Evolutionary conservation across 2,329 filamentous ascomycete species (phyloP).

Genomic region (Aspergillus proliferans): DNA sequence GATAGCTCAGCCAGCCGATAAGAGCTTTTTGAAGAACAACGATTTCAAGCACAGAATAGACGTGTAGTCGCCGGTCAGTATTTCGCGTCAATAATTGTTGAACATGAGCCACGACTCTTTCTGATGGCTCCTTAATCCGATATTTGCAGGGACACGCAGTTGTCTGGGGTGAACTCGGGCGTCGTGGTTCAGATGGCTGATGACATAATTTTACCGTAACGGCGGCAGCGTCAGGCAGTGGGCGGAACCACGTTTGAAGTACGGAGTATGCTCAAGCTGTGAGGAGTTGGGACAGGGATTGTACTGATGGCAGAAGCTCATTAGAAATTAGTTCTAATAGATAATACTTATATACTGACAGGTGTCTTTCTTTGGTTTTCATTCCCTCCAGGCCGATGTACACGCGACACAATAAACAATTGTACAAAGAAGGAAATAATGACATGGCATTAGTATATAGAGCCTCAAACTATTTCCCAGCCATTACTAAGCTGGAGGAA

Average conservation of each 20-base stretch:
- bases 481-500: slow-evolving; percentile 67
- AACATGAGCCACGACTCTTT: neutral
- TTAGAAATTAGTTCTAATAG: too few species aligned
- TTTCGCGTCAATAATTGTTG: too few species aligned
- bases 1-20: slow-evolving; percentile 6
- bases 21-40: neutral
- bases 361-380: neutral
- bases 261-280: neutral
- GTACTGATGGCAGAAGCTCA: too few species aligned
- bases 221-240: slow-evolving; percentile 13
- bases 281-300: neutral
- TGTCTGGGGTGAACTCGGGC: slow-evolving; percentile 5
- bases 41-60: neutral
- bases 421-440: too few species aligned
- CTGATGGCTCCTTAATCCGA: slow-evolving; percentile 3
- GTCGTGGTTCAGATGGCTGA: slow-evolving; percentile 14
- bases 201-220: slow-evolving; percentile 23
- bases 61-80: neutral
- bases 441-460: neutral
- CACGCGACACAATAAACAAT: too few species aligned
- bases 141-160: slow-evolving; percentile 6
- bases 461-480: too few species aligned
- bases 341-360: too few species aligned
- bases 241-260: neutral
- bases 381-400: neutral